Evolutionary conservation across 2,329 filamentous ascomycete species (phyloP).

Genomic region (Microsporum ferrugineum): DNA sequence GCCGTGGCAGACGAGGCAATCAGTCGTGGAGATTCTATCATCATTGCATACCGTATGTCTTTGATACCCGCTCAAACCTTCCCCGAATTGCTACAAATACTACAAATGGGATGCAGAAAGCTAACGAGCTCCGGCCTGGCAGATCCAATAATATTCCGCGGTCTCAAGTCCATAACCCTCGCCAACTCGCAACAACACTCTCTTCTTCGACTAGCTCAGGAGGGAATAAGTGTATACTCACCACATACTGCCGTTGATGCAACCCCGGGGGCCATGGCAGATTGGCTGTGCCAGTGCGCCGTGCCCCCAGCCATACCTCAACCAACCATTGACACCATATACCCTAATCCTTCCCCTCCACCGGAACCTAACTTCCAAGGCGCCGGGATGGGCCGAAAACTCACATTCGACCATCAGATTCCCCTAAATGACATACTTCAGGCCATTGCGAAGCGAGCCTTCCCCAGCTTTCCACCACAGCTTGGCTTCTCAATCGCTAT

Average conservation of each 20-base stretch:
- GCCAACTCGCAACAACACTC: conserved; percentile 77
- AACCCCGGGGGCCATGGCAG: conserved; percentile 70
- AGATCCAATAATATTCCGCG: conserved; percentile 96
- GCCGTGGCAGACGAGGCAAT: conserved; percentile 87
- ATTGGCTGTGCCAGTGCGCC: conserved; percentile 86
- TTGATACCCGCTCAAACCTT: not conserved
- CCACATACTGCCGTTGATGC: conserved; percentile 93
- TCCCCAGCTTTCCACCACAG: conserved; percentile 45
- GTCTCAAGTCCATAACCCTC: conserved; percentile 77
- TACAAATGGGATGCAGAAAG: not conserved
- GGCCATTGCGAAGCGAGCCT: conserved; percentile 48
- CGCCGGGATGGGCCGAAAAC: conserved; percentile 51
- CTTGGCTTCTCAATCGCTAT: conserved; percentile 53
- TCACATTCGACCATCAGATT: conserved; percentile 44
- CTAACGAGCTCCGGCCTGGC: conserved; percentile 1
- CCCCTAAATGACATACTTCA: conserved; percentile 49
- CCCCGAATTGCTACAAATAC: not conserved
- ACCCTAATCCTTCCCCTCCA: conserved; percentile 27
- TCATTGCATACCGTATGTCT: conserved; percentile 73
- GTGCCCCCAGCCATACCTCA: conserved; percentile 20
- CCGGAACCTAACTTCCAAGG: conserved; percentile 32
- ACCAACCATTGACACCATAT: conserved; percentile 33
- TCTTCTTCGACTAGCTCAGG: conserved; percentile 66
- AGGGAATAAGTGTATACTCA: conserved; percentile 88
- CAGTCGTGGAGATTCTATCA: conserved; percentile 57